Evolutionary conservation across 2,329 filamentous ascomycete genomes (phyloP), one percentile per base, ranked within the genome.

Genomic region (Penicillium crustosum): DNA sequence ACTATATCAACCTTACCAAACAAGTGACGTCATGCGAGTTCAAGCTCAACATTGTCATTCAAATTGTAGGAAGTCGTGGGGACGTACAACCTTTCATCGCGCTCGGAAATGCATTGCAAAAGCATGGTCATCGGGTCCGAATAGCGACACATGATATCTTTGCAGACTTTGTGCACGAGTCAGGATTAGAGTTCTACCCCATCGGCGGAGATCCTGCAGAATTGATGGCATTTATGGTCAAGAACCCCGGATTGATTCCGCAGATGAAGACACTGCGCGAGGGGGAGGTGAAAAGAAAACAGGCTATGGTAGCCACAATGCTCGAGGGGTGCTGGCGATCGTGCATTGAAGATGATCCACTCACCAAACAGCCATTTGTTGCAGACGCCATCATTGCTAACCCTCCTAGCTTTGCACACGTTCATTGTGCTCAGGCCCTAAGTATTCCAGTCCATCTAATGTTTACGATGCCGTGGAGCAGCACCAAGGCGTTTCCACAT

Each of bases 11-110:
- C 68, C 83, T 17, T 23, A 42, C 6, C 12, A 41, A 51, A 35
- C 13, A 33, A 9, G 7, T 2, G 2, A 43, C 27, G 1, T 7
- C 36, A 23, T 51, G 27, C 23, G n/a, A 41, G 12, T 13, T 43
- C 13, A 35, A 51, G 2, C 25, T 51, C n/a, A 84, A 83, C 53
- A 78, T 84, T 43, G 81, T 83, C 5, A 82, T 84, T 51, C 82
- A 84, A 55, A 79, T 84, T 2, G 82, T 85, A 73, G 84, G 41
- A 78, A 87, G 65, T 78, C 83, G 9, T 9, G 82, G 82, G 9
- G 82, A 85, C 65, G 81, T 85, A 0, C 84, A 87, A 57, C 84
- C 84, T 0, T 86, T 87, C 53, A 73, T 87, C 50, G 82, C 83
- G 0, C 73, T 87, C 1, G 84, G 82, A 0, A 79, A 77, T 36